Evolutionary conservation across 2,329 filamentous ascomycete genomes (phyloP).

Genomic region (Elsinoe fawcettii): DNA sequence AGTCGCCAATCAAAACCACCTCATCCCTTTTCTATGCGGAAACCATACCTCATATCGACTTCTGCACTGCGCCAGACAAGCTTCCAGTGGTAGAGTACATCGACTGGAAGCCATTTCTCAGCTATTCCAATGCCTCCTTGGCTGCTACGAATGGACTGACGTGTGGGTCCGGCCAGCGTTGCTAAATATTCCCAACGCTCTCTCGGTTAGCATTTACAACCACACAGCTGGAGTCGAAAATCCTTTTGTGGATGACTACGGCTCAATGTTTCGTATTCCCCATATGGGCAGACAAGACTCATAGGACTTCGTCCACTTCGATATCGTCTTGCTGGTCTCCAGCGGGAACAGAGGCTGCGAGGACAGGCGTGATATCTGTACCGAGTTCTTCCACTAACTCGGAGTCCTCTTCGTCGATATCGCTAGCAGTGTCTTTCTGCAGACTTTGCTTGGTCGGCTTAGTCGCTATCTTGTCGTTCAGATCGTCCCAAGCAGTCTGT

Average conservation of each 20-base stretch:
- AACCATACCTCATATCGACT: too few species aligned
- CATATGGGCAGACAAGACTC: neutral
- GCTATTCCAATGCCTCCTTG: too few species aligned
- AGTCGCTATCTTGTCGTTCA: constrained; percentile 25
- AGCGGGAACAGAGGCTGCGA: neutral
- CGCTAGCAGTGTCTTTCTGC: neutral
- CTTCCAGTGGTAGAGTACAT: too few species aligned
- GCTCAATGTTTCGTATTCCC: neutral
- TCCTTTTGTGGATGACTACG: neutral
- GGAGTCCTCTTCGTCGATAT: neutral
- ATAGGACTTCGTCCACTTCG: constrained; percentile 17
- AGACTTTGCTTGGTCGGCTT: neutral
- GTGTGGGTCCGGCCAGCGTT: too few species aligned
- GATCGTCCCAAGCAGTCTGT: constrained; percentile 27
- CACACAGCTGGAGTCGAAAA: neutral
- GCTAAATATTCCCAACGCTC: too few species aligned
- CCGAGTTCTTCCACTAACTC: neutral
- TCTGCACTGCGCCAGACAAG: too few species aligned
- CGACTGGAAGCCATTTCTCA: too few species aligned
- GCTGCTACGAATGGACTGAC: too few species aligned
- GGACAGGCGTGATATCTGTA: neutral
- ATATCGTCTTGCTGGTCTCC: constrained; percentile 5
- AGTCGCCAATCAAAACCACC: neutral
- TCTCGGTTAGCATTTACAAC: neutral
- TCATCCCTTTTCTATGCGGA: neutral